Base-by-base conservation (phyloP, 2,329 filamentous ascomycete genomes). In the Rhynchosporium secalis region DNA sequence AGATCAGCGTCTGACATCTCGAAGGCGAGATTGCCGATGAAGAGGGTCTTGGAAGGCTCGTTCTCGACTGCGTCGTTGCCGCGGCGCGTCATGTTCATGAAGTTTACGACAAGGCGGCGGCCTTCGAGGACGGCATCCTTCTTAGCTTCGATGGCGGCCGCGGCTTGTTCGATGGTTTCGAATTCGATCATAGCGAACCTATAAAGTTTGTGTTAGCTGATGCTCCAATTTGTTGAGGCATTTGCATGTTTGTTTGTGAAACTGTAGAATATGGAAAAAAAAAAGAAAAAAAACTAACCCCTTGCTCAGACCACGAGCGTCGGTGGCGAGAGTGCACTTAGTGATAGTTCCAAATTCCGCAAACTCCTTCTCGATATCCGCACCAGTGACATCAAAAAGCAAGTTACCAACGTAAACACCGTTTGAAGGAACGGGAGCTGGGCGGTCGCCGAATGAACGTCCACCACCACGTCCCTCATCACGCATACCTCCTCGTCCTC, bases 1-100 rank as follows among this genome's bases (percentile, higher is more conserved):
- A 96, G 80, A 71, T 96, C 92, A 59, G 85, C 84, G 72, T 96
- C 92, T 8, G 89, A 90, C 79, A 93, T 89, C 77, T 96, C 90
- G 73, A 90, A 95, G 10, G 90, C 87, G 76, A 96, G 86, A 79
- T 95, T 95, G 68, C 92, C 91, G 69, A 96, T 84, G 79, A 89
- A 96, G 40, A 96, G 78, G 1, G 87, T 90, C 72, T 82, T 85
- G 57, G 83, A 83, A 3, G 87, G 86, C 46, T 77, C 69, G 70
- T 79, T 79, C 2, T 31, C 10, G 12, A 4, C 13, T n/a, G 46
- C 56, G 49, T 4, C 10, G 58, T 52, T 54, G 20, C 52, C 45
- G 47, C 64, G 62, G 36, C 64, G 65, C 57, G 65, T 72, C 55
- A 70, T 72, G 62, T 66, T 72, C 61, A 72, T 72, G 72, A 80